Base-by-base conservation (phyloP, 345 rosid species). In the Aquilaria sinensis region DNA sequence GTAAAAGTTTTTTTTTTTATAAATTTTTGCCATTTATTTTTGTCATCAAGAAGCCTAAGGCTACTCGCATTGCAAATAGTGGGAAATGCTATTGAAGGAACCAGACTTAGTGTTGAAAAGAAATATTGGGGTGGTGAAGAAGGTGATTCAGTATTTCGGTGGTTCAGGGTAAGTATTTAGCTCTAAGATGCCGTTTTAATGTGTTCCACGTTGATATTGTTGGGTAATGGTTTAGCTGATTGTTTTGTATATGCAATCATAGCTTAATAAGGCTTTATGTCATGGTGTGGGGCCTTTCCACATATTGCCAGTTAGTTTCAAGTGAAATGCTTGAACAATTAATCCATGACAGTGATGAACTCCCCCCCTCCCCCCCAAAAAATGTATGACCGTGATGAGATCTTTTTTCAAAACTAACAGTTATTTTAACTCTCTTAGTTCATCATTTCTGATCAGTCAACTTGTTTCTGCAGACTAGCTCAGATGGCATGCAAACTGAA, bases 41-140 rank as follows among this genome's bases (percentile, higher is more conserved):
- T 69, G 49, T 74, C 60, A 65, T 64, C 68, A 93, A 97, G 97
- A 80, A 93, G 87, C 74, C 97, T 97, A 37, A 88, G 86, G 76
- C 79, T 89, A 73, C 80, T 93, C 46, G 80, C 85, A 62, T 78
- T 93, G 48, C 89, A 80, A 68, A 74, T 93, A 71, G 73, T 81
- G 75, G 98, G 98, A 70, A 52, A 66, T 60, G 70, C 79, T 58
- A 70, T 87, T 68, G 96, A 93, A 77, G 97, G 96, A 72, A 83
- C 86, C 63, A 30, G 41, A 34, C 62, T 93, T 51, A 56, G 72
- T 66, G 77, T 88, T 66, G 86, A 88, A 69, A 93, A 86, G 70
- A 88, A 72, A 49, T 93, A 93, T 64, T 93, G 98, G 97, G 98
- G 98, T 70, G 98, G 98, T 78, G 88, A 86, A 70, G 98, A 93